phyloP scores from a whole-genome alignment of 345 rosid genomes.

The Pugionium cornutum region DNA sequence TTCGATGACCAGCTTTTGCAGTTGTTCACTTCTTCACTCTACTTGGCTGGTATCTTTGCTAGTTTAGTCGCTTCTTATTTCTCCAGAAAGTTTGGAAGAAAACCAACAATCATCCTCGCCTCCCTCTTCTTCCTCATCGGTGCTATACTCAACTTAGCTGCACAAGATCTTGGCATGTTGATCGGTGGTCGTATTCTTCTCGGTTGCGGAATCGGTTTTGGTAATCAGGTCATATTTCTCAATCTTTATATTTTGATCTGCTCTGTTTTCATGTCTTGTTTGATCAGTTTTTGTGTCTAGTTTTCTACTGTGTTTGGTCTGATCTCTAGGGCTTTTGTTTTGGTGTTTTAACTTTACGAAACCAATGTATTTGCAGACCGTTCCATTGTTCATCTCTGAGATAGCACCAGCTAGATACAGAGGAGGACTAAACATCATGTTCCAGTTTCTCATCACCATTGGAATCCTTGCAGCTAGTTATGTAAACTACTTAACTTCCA shows the following conservation, averaged over 20 bases:
- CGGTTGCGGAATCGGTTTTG: constrained; percentile 70
- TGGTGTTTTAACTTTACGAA: background rate
- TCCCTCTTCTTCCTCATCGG: constrained; percentile 64
- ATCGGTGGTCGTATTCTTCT: constrained; percentile 60
- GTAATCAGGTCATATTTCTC: constrained; percentile 56
- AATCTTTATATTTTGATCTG: background rate
- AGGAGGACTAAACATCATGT: constrained; percentile 66
- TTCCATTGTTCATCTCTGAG: constrained; percentile 82
- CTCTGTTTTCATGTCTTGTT: background rate
- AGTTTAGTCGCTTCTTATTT: constrained; percentile 49
- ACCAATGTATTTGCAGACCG: constrained; percentile 48
- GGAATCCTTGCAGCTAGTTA: constrained; percentile 63
- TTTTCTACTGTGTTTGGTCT: constrained; percentile 3
- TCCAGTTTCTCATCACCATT: constrained; percentile 69
- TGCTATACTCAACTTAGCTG: constrained; percentile 51
- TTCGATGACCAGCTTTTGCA: constrained; percentile 58
- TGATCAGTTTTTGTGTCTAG: background rate
- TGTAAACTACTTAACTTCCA: constrained; percentile 50
- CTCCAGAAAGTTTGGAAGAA: constrained; percentile 52
- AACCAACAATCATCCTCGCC: constrained; percentile 54
- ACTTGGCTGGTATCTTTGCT: constrained; percentile 65
- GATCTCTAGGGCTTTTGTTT: background rate
- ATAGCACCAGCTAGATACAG: constrained; percentile 62
- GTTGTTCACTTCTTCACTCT: constrained; percentile 79
- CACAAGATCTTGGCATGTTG: constrained; percentile 53